Evolutionary conservation across 2,329 filamentous ascomycete genomes (phyloP), one percentile per base, ranked within the genome.

Genomic region (Penicillium sclerotiorum): DNA sequence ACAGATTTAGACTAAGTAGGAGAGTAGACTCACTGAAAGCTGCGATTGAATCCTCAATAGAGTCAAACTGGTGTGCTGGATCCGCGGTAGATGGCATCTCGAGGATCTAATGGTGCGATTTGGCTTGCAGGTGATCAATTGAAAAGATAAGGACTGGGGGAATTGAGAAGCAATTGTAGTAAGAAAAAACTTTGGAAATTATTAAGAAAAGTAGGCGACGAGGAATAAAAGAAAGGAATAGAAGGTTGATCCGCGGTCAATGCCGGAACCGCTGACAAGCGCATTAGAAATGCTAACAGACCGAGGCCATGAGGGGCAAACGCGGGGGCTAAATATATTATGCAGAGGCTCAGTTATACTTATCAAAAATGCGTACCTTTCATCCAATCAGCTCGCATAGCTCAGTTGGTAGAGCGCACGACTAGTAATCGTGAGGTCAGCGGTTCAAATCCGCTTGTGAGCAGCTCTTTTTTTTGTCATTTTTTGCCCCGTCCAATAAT

Each of bases 11-110:
- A 5, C 27, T 9, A 6, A 15, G 13, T 17, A n/a, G 5, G 2
- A 28, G 15, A 6, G 13, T 6, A 8, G 12, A 68, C 72, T 66
- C 53, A 74, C 72, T 70, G 51, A 74, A 74, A 15, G 71, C 70
- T 35, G 60, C 58, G 49, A 74, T 68, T 52, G 70, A 68, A 45
- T 74, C 71, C 50, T 74, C 71, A 52, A 74, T 73, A 25, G 71
- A 67, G 52, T 73, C 69, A 45, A 74, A 74, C 50, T 67, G 64
- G 27, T 69, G 64, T 39, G 56, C 58, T 22, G 63, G 54, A 28
- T 71, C 65, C 49, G 62, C 59, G 47, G 66, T 60, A 15, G 67
- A 66, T 53, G 68, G 65, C 71, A 73, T 73, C 22, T 51, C 62
- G 39, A 41, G 25, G n/a, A n/a, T n/a, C n/a, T n/a, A n/a, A n/a